These are phyloP conservation scores for Kazachstania africana DNA, from an alignment of 805 yeast species.

Conservation along the genomic window DNA sequence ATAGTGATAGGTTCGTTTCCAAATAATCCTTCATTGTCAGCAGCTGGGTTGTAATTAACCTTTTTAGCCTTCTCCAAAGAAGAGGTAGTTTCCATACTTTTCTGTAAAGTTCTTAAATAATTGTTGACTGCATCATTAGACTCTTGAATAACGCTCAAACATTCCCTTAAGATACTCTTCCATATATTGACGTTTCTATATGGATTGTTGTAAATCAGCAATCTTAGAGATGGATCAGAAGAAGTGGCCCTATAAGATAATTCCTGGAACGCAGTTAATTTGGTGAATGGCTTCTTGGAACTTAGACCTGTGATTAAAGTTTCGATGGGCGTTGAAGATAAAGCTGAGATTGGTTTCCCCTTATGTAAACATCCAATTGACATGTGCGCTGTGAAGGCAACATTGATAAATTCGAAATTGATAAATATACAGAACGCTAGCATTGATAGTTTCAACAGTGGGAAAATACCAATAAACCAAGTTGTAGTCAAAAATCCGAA, in stretches of 20 bases:
- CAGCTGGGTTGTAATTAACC: background rate
- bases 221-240: constrained; percentile 35
- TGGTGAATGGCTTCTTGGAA: constrained; percentile 37
- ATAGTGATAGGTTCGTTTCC: constrained; percentile 24
- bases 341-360: constrained; percentile 43
- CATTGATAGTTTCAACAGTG: constrained; percentile 23
- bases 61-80: background rate
- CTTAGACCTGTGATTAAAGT: constrained; percentile 55
- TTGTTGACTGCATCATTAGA: constrained; percentile 30
- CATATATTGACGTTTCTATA: constrained; percentile 38
- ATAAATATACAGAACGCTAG: constrained; percentile 28
- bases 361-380: constrained; percentile 64
- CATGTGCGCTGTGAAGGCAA: constrained; percentile 51
- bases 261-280: constrained; percentile 66
- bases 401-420: constrained; percentile 46
- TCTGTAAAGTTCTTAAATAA: constrained; percentile 14
- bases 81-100: constrained; percentile 6
- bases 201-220: constrained; percentile 40
- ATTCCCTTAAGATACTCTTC: constrained; percentile 50
- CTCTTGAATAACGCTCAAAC: constrained; percentile 41
- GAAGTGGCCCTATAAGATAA: constrained; percentile 51
- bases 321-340: constrained; percentile 47
- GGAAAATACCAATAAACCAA: constrained; percentile 21
- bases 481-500: constrained; percentile 31
- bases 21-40: constrained; percentile 18